Evolutionary conservation across 2,329 filamentous ascomycete genomes (phyloP).

Genomic region (Reticulascus tulasneorum): DNA sequence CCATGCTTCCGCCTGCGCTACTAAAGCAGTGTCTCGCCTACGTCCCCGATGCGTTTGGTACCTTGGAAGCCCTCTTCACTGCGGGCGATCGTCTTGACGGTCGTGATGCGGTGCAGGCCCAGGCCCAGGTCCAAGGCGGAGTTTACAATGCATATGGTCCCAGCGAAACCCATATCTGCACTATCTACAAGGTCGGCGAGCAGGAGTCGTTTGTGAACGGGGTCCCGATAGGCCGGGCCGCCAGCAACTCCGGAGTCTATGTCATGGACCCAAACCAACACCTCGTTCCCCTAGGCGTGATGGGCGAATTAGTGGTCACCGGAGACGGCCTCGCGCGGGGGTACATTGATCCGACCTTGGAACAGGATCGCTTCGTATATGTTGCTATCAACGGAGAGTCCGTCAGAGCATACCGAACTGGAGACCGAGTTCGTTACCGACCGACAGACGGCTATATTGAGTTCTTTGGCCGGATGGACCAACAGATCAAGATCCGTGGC

Average conservation of each 20-base stretch:
- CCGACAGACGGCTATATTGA: slow-evolving; percentile 18
- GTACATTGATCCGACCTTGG: slow-evolving; percentile 12
- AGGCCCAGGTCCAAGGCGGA: background rate
- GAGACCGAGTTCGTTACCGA: slow-evolving; percentile 19
- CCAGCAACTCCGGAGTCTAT: slow-evolving; percentile 16
- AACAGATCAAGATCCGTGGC: slow-evolving; percentile 25
- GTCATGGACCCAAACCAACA: slow-evolving; percentile 18
- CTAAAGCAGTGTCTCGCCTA: slow-evolving; percentile 18
- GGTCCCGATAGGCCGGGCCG: slow-evolving; percentile 14
- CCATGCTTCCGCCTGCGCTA: slow-evolving; percentile 17
- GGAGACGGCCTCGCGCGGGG: slow-evolving; percentile 20
- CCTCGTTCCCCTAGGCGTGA: slow-evolving; percentile 18
- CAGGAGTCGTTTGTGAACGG: slow-evolving; percentile 6
- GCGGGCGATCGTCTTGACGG: slow-evolving; percentile 22
- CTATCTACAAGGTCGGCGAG: slow-evolving; percentile 5
- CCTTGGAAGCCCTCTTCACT: slow-evolving; percentile 31
- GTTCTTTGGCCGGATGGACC: slow-evolving; percentile 22
- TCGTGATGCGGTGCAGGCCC: slow-evolving; percentile 1
- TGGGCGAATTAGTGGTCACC: slow-evolving; percentile 23
- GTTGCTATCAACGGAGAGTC: slow-evolving; percentile 1
- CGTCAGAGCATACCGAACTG: slow-evolving; percentile 19
- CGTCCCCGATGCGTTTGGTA: slow-evolving; percentile 28
- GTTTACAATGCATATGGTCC: slow-evolving; percentile 13
- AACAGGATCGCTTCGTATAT: slow-evolving; percentile 14
- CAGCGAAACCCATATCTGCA: slow-evolving; percentile 13